Evolutionary conservation across 352 stramenopile genomes (phyloP).

Genomic region (Pythium brachiatum): DNA sequence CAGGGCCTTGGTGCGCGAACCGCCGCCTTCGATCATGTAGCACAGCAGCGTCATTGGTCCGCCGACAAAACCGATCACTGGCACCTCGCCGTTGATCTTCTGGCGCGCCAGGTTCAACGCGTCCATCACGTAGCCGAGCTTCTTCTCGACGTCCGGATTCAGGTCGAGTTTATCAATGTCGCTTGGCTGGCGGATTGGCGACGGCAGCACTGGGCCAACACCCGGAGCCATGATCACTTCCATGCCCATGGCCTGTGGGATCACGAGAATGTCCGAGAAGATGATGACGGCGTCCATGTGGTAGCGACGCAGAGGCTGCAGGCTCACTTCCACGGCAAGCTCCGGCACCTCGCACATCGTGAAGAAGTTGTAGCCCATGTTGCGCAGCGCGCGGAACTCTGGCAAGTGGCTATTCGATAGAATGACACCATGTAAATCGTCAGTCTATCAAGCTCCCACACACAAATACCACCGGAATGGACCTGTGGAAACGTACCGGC

Average conservation of each 20-base stretch:
- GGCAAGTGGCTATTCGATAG: constrained; percentile 62
- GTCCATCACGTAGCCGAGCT: constrained; percentile 94
- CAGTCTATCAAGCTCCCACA: not conserved
- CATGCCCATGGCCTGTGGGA: constrained; percentile 96
- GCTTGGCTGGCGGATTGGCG: constrained; percentile 73
- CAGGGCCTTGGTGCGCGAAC: constrained; percentile 93
- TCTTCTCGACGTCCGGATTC: constrained; percentile 89
- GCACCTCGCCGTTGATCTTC: constrained; percentile 89
- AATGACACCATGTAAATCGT: not conserved
- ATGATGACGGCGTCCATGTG: constrained; percentile 97
- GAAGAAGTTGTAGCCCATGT: constrained; percentile 89
- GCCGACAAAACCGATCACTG: constrained; percentile 98
- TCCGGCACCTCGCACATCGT: constrained; percentile 87
- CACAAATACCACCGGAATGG: constrained; percentile 10
- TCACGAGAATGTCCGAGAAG: constrained; percentile 99
- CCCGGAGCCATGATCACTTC: constrained; percentile 95
- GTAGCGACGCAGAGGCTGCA: constrained; percentile 94
- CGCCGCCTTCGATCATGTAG: constrained; percentile 98
- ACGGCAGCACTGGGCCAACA: constrained; percentile 86
- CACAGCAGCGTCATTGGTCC: constrained; percentile 96
- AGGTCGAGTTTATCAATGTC: constrained; percentile 91
- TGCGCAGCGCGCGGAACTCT: constrained; percentile 83
- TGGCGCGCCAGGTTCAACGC: constrained; percentile 93
- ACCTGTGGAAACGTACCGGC: constrained; percentile 68
- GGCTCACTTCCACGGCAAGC: constrained; percentile 94